A percentile compares a stretch with the other conserved stretches of the same genome.
phyloP scores from a whole-genome alignment of 768 basidiomycete species.

The Ramaria rubella region DNA sequence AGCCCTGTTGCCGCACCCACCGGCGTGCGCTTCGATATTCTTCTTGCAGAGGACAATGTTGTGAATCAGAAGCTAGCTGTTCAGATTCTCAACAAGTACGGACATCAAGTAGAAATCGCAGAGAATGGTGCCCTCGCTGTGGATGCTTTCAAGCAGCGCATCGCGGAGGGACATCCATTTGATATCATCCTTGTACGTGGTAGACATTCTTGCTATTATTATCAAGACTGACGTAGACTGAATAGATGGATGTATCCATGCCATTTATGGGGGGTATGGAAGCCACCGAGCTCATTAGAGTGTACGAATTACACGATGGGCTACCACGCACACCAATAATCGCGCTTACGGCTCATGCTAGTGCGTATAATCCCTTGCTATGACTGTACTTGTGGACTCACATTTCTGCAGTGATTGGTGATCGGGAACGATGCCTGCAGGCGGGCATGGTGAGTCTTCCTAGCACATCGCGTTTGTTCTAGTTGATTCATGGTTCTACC shows the following conservation, averaged over 20 bases:
- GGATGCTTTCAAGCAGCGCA: constrained; percentile 80
- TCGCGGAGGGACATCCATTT: constrained; percentile 65
- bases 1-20: constrained; percentile 81
- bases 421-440: constrained; percentile 66
- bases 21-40: constrained; percentile 83
- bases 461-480: not conserved
- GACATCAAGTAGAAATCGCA: constrained; percentile 92
- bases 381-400: not conserved
- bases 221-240: constrained; percentile 8
- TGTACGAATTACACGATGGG: constrained; percentile 68
- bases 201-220: not conserved
- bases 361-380: constrained; percentile 39
- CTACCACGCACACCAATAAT: constrained; percentile 83
- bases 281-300: constrained; percentile 86
- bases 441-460: constrained; percentile 49
- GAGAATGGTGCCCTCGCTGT: constrained; percentile 95
- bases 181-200: constrained; percentile 82
- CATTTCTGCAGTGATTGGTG: constrained; percentile 71
- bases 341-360: constrained; percentile 95
- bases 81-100: constrained; percentile 93
- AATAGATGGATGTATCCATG: constrained; percentile 96
- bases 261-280: constrained; percentile 99
- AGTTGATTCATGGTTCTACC: not conserved
- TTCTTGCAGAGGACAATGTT: constrained; percentile 94
- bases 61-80: constrained; percentile 95